Base-by-base conservation (phyloP, 1,284 basidiomycete species). In the Cutaneotrichosporon cutaneum region DNA sequence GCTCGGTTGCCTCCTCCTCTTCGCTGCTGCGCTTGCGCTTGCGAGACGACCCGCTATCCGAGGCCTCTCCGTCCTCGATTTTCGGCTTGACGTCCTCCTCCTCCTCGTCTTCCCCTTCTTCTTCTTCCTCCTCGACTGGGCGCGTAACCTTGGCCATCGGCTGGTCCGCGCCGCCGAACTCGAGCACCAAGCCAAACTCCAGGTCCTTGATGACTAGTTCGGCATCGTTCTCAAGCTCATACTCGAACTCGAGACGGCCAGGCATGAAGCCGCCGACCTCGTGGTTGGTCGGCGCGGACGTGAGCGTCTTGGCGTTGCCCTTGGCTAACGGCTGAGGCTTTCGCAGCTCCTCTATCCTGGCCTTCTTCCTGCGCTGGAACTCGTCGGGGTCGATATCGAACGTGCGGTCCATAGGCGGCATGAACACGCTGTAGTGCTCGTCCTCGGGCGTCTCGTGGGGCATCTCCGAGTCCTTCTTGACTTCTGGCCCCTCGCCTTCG, bases 211-310 rank as follows among this genome's bases (percentile, higher is more conserved):
- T 89, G 2, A 93, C 81, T 72, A 94, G 88, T 75, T 99, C 95
- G 0, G 95, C 95, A 39, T 98, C 94, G 75, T 96, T 94, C 75
- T 98, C 95, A 21, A 93, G 82, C 79, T 99, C 96, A 69, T 93
- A 90, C 76, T 99, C 96, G 76, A 99, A 99, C 77, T 99, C 95
- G 54, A 99, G 84, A 50, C 96, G 88, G 21, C 95, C 95, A 8
- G 95, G 95, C 80, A 99, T 90, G 81, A 90, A 98, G 0, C 90
- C 91, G 13, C 88, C 88, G 47, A 99, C 85, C 81, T 99, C 96
- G 79, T 98, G 96, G 32, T 94, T 89, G 2, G 90, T 93, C 4
- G 95, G 95, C 0, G 89, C 88, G 10, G 94, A 97, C n/a, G 90
- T 92, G 8, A 95, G 88, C 6, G 93, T 90, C 11, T 68, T 67